Evolutionary conservation across 192 early-diverging fungal species (phyloP).

Genomic region (Podila horticola): DNA sequence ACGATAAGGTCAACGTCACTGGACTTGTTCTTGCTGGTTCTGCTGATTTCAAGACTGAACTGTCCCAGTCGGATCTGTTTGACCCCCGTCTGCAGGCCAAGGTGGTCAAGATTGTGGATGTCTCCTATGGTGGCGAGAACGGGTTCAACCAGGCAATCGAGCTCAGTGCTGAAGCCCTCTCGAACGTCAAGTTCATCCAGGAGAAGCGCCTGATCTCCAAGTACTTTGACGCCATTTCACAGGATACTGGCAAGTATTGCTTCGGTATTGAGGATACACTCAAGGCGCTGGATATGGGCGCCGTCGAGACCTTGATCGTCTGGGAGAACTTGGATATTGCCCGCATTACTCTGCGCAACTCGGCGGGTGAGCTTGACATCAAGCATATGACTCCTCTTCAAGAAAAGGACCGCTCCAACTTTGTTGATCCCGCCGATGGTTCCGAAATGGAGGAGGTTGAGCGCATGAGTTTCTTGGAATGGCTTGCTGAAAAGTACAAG

Average conservation of each 20-base stretch:
- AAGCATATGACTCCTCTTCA: slow-evolving; percentile 86
- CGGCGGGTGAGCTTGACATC: slow-evolving; percentile 66
- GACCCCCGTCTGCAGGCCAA: slow-evolving; percentile 91
- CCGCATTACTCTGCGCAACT: slow-evolving; percentile 84
- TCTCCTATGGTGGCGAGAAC: slow-evolving; percentile 99
- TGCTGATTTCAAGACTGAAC: slow-evolving; percentile 98
- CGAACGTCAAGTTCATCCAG: slow-evolving; percentile 99
- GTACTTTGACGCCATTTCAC: slow-evolving; percentile 98
- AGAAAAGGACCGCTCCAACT: slow-evolving; percentile 81
- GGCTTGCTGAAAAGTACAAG: slow-evolving; percentile 98
- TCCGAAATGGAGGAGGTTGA: slow-evolving; percentile 87
- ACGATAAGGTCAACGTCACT: slow-evolving; percentile 88
- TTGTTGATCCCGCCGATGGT: slow-evolving; percentile 71
- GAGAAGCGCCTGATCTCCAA: slow-evolving; percentile 96
- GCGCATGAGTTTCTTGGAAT: slow-evolving; percentile 89
- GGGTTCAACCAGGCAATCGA: slow-evolving; percentile 98
- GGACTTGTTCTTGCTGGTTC: slow-evolving; percentile 97
- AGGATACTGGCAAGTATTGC: slow-evolving; percentile 95
- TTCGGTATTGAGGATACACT: slow-evolving; percentile 97
- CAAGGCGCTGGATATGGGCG: slow-evolving; percentile 95
- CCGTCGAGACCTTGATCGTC: slow-evolving; percentile 97
- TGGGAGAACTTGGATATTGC: slow-evolving; percentile 93
- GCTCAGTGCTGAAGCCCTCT: slow-evolving; percentile 87
- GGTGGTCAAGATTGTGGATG: slow-evolving; percentile 95
- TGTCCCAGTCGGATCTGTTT: slow-evolving; percentile 95